phyloP scores from a whole-genome alignment of 1,284 basidiomycete genomes.

The Malassezia globosa region DNA sequence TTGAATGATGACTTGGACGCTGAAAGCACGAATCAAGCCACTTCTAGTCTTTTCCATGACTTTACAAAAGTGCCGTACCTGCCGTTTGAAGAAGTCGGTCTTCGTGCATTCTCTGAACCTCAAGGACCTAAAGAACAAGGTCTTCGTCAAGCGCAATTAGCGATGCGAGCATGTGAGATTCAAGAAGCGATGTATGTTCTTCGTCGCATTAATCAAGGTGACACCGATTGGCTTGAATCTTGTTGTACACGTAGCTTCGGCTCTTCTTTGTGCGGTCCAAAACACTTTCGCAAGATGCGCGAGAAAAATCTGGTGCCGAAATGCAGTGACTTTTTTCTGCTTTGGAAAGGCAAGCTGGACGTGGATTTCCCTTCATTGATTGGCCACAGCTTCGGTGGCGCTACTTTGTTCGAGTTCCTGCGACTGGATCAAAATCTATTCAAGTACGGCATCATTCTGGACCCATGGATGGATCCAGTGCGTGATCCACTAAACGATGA shows the following conservation, averaged over 20 bases:
- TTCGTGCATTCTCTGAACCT: constrained; percentile 35
- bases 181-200: constrained; percentile 48
- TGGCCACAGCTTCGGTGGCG: constrained; percentile 46
- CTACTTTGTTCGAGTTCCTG: constrained; percentile 30
- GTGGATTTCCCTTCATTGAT: constrained; percentile 21
- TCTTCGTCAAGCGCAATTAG: constrained; percentile 50
- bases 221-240: constrained; percentile 26
- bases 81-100: constrained; percentile 45
- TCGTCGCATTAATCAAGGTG: constrained; percentile 37
- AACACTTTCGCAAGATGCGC: background rate
- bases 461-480: constrained; percentile 35
- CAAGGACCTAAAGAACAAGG: constrained; percentile 46
- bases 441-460: constrained; percentile 25
- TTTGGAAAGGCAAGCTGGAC: constrained; percentile 34
- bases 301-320: background rate
- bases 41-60: background rate
- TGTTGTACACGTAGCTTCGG: constrained; percentile 27
- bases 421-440: constrained; percentile 18
- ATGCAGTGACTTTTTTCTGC: constrained; percentile 9
- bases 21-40: background rate
- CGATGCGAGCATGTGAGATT: constrained; percentile 50
- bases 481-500: constrained; percentile 23
- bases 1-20: constrained; percentile 39
- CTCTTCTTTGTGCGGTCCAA: constrained; percentile 21
- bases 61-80: constrained; percentile 26